These are phyloP conservation scores for Herpetomonas samuelpessoai DNA, from an alignment of 208 protist genomes.

Conservation along the genomic window DNA sequence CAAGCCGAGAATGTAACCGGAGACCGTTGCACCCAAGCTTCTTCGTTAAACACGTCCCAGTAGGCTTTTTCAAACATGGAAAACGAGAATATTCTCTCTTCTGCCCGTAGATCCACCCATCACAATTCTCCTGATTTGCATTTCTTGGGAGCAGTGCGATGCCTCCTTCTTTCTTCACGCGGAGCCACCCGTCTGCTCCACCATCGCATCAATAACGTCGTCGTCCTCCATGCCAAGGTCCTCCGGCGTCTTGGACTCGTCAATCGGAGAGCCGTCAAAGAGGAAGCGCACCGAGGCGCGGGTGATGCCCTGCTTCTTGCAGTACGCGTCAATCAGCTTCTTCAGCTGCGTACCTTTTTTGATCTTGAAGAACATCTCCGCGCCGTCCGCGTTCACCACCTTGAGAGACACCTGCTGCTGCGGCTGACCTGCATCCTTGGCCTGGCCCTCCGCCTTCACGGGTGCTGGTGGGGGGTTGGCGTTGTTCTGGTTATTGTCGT, in stretches of 20 bases:
- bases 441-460: constrained; percentile 47
- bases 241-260: constrained; percentile 91
- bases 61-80: no score
- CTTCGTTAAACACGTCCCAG: no score
- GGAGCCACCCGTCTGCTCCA: constrained; percentile 85
- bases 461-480: constrained; percentile 22
- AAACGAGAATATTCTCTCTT: no score
- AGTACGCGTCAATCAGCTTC: constrained; percentile 97
- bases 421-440: constrained; percentile 18
- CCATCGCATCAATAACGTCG: constrained; percentile 95
- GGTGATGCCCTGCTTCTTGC: constrained; percentile 94
- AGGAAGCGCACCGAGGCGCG: constrained; percentile 92
- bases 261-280: constrained; percentile 94
- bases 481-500: constrained; percentile 22
- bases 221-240: constrained; percentile 95
- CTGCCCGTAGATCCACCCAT: no score
- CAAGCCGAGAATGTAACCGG: no score
- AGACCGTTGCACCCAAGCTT: no score
- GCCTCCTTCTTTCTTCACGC: constrained; percentile 1
- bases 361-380: constrained; percentile 97
- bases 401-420: constrained; percentile 85
- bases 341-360: constrained; percentile 92
- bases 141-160: no score
- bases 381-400: constrained; percentile 91
- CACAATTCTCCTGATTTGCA: no score